phyloP scores from a whole-genome alignment of 139 green algal genomes.

The Chlorella sp. region DNA sequence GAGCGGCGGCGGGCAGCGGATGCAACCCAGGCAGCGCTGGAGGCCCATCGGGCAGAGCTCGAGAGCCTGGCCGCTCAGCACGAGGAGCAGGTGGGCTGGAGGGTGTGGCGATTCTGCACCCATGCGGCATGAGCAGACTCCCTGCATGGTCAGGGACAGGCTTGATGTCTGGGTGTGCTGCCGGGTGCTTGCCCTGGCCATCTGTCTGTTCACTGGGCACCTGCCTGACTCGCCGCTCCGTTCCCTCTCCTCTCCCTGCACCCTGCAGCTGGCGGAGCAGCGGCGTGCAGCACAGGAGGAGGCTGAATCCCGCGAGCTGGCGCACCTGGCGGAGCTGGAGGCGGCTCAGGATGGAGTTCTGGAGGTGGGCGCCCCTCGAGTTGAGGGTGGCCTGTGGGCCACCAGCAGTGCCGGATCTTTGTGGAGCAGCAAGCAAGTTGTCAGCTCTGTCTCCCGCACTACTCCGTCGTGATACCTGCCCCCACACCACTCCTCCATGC shows the following conservation, averaged over 20 bases:
- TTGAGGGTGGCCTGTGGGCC: too few species aligned
- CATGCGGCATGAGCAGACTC: too few species aligned
- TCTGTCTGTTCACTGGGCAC: too few species aligned
- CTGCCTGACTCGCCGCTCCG: too few species aligned
- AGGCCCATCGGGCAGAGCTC: background rate
- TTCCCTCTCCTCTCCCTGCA: background rate
- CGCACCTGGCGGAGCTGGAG: constrained; percentile 38
- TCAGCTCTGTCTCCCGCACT: too few species aligned
- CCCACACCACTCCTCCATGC: background rate
- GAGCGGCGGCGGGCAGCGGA: background rate
- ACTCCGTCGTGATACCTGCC: too few species aligned
- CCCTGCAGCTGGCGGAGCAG: background rate
- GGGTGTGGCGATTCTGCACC: too few species aligned
- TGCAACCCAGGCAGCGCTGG: background rate
- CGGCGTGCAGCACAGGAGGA: background rate
- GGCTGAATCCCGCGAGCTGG: constrained; percentile 8
- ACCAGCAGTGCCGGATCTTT: too few species aligned
- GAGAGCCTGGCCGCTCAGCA: constrained; percentile 22
- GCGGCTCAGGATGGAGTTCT: constrained; percentile 9
- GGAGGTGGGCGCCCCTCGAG: background rate
- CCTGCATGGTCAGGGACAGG: too few species aligned
- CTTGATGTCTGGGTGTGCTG: too few species aligned
- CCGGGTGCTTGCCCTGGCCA: too few species aligned
- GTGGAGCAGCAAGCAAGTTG: too few species aligned
- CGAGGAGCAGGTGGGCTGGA: constrained; percentile 4